Evolutionary conservation across 805 yeast genomes (phyloP), one percentile per base, ranked within the genome.

Genomic region (Komagataella mondaviorum): DNA sequence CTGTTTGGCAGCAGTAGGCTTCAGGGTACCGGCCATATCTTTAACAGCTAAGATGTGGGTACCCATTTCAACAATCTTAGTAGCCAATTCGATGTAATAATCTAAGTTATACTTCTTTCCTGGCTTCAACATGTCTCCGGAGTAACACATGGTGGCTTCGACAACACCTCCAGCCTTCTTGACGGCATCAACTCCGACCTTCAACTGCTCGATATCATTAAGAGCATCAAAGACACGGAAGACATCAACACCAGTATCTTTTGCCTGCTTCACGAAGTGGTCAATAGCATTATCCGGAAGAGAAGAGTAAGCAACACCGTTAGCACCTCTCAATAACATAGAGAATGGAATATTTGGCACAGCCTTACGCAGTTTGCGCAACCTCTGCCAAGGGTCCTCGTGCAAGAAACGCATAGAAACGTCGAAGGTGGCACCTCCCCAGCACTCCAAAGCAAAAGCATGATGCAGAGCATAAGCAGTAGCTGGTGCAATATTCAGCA

Each of bases 361-460:
- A 53, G 85, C 77, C 62, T 77, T 77, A 70, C 99, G 81, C 69
- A 93, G 75, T 69, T 80, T 78, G 68, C 96, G 81, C 68, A 93
- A 77, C 71, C 99, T 82, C 54, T 79, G 95, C 99, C 99, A 93
- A 58, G 99, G 99, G 68, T 90, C 97, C 75, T 93, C 99, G 69
- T 91, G 88, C 63, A 93, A 76, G 78, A 93, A 93, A 71, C 99
- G 82, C 98, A 93, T 90, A 51, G 96, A 85, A 51, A 93, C 99
- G 65, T 93, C 99, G 62, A 93, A 93, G 44, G 99, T 93, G 51
- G 99, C 99, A 71, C 99, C 99, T 72, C 99, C 99, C 99, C 99
- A 93, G 75, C 99, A 93, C 72, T 93, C 99, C 51, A 93, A 74
- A 17, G 99, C 93, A 68, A 89, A 93, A 3, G 96, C 95, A 56